phyloP scores from a whole-genome alignment of 2,329 filamentous ascomycete species.

The Immersiporthe knoxdaviesiana region DNA sequence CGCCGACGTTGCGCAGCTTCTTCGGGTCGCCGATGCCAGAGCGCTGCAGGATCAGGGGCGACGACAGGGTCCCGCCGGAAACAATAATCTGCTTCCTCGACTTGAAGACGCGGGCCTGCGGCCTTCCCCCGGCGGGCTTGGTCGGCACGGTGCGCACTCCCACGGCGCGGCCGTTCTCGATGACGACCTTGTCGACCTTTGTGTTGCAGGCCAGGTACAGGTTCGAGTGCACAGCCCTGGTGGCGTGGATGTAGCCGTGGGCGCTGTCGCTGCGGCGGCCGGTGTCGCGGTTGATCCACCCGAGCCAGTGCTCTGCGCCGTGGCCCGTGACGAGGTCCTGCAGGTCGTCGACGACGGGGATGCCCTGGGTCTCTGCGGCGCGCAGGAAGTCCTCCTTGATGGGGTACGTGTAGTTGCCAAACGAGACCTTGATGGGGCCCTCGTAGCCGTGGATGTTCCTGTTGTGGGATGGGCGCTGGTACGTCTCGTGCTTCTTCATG shows the following conservation, averaged over 20 bases:
- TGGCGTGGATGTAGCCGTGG: constrained; percentile 78
- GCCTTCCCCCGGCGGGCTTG: constrained; percentile 62
- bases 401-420: constrained; percentile 79
- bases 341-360: constrained; percentile 75
- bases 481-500: constrained; percentile 82
- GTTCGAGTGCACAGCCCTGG: constrained; percentile 70
- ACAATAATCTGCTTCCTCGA: constrained; percentile 77
- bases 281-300: constrained; percentile 79
- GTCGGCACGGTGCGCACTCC: constrained; percentile 71
- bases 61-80: constrained; percentile 72
- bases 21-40: constrained; percentile 73
- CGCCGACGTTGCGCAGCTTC: constrained; percentile 69
- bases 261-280: constrained; percentile 77
- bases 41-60: constrained; percentile 74
- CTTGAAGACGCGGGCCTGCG: constrained; percentile 54
- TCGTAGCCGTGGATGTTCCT: constrained; percentile 75
- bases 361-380: constrained; percentile 72
- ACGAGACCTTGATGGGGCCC: constrained; percentile 81
- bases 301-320: constrained; percentile 81
- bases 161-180: constrained; percentile 72
- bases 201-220: constrained; percentile 75
- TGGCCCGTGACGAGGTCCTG: constrained; percentile 71
- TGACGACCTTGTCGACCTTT: constrained; percentile 76
- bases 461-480: constrained; percentile 68
- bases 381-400: constrained; percentile 81